Percentiles rank a stretch among this genome's conserved stretches.
These are phyloP conservation scores for Zasmidium angulare DNA, from an alignment of 2,329 filamentous ascomycete species.

Conservation along the genomic window DNA sequence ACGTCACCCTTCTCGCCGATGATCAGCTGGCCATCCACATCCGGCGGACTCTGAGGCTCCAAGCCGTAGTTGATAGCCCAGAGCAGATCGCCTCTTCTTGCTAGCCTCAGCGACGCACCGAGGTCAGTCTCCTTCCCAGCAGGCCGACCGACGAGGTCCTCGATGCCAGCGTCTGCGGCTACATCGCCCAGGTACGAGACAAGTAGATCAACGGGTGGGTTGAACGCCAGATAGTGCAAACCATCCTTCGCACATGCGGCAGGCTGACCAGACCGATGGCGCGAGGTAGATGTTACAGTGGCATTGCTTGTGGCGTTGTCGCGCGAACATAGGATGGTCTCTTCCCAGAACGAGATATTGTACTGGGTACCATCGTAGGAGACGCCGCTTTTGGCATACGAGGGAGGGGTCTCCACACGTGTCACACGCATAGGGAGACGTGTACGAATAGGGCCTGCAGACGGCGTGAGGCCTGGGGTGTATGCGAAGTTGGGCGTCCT, in stretches of 20 bases:
- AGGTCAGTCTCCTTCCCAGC: constrained; percentile 20
- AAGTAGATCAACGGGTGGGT: constrained; percentile 21
- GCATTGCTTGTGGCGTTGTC: constrained; percentile 17
- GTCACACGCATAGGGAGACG: constrained; percentile 23
- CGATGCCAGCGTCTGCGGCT: constrained; percentile 17
- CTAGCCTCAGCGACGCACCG: constrained; percentile 22
- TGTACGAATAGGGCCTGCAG: constrained; percentile 15
- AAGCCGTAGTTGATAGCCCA: constrained; percentile 28
- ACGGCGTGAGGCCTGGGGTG: constrained; percentile 20
- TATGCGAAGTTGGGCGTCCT: constrained; percentile 24
- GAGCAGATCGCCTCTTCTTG: constrained; percentile 20
- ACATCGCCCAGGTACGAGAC: constrained; percentile 23
- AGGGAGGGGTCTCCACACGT: constrained; percentile 21
- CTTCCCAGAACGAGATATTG: constrained; percentile 23
- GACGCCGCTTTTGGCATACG: constrained; percentile 21
- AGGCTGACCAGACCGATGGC: constrained; percentile 20
- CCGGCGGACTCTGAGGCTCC: constrained; percentile 17
- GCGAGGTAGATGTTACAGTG: constrained; percentile 21
- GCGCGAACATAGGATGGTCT: constrained; percentile 18
- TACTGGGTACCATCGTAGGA: constrained; percentile 20
- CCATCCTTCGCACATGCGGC: constrained; percentile 21
- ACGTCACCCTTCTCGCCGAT: constrained; percentile 21
- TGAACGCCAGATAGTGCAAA: constrained; percentile 25
- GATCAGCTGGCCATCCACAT: constrained; percentile 16
- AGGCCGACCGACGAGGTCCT: constrained; percentile 17